A percentile compares a stretch with the other conserved stretches of the same genome.
These are phyloP conservation scores for Gracilaria gracilis DNA, from an alignment of 23 red algal species.

Conservation along the genomic window DNA sequence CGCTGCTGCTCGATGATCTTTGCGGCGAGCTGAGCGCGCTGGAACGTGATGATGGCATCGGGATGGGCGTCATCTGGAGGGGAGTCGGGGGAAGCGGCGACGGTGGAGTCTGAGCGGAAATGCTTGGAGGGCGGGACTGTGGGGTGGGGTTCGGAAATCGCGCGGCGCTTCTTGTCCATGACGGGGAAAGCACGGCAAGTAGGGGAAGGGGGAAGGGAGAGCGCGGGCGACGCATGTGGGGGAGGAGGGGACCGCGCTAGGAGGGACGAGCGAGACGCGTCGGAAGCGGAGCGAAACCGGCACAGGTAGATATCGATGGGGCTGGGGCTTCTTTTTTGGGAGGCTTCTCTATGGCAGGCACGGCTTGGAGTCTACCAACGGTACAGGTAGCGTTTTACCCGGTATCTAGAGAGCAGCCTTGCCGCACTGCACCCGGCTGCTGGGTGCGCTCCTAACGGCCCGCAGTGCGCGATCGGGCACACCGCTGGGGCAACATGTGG, in stretches of 20 bases:
- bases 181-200: slow-evolving; percentile 39
- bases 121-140: slow-evolving; percentile 40
- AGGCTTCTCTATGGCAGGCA: too few relatives aligned
- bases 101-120: slow-evolving; percentile 30
- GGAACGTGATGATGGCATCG: slow-evolving; percentile 62
- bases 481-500: too few relatives aligned
- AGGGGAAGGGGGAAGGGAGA: slow-evolving; percentile 13
- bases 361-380: too few relatives aligned
- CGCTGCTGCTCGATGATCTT: slow-evolving; percentile 70
- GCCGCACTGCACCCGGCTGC: too few relatives aligned
- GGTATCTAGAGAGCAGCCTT: too few relatives aligned
- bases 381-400: too few relatives aligned
- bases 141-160: slow-evolving; percentile 36
- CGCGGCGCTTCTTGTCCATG: slow-evolving; percentile 58
- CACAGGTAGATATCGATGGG: background rate
- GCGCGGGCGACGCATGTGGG: slow-evolving; percentile 45
- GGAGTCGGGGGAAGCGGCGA: background rate
- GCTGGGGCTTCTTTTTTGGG: slow-evolving; percentile 5
- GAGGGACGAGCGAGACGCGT: background rate
- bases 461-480: too few relatives aligned
- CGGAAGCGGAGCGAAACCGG: background rate
- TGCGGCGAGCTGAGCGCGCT: slow-evolving; percentile 73
- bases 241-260: slow-evolving; percentile 27
- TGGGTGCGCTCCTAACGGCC: too few relatives aligned
- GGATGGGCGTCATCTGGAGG: slow-evolving; percentile 16